Conservation (phyloP, 2,329 filamentous ascomycete genomes). For the Septoria linicola region DNA sequence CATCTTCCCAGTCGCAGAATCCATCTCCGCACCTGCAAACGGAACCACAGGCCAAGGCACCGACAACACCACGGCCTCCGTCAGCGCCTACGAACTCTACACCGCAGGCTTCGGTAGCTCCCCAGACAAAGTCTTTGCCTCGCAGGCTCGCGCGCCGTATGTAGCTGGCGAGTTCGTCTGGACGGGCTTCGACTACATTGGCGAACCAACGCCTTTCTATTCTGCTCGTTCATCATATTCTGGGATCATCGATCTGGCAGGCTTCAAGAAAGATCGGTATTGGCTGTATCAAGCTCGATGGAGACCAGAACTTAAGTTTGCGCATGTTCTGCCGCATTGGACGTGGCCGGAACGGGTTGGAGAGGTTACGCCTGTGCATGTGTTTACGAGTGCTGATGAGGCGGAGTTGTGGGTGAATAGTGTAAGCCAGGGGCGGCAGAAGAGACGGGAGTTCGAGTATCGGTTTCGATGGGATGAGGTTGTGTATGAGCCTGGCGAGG, state of each 20-base stretch:
- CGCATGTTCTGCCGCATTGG: conserved; percentile 59
- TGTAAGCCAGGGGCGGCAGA: conserved; percentile 45
- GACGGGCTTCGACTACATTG: conserved; percentile 54
- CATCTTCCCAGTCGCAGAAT: conserved; percentile 52
- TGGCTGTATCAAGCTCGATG: conserved; percentile 57
- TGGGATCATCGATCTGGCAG: conserved; percentile 58
- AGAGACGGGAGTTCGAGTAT: conserved; percentile 42
- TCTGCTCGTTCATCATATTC: conserved; percentile 54
- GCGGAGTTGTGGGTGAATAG: conserved; percentile 58
- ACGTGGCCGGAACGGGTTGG: conserved; percentile 53
- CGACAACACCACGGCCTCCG: conserved; percentile 40
- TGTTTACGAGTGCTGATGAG: conserved; percentile 54
- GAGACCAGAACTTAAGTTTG: conserved; percentile 50
- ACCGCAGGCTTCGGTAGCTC: conserved; percentile 49
- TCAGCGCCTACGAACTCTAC: conserved; percentile 56
- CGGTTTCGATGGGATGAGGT: conserved; percentile 57
- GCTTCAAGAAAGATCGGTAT: conserved; percentile 58
- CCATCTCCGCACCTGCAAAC: conserved; percentile 42
- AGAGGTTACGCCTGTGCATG: conserved; percentile 54
- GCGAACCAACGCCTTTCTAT: conserved; percentile 53
- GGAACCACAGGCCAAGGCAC: conserved; percentile 39
- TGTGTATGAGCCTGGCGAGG: conserved; percentile 49
- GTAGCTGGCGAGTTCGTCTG: conserved; percentile 57
- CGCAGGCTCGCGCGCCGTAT: conserved; percentile 51
- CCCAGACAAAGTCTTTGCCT: conserved; percentile 54